Evolutionary conservation across 163 green algal genomes (phyloP), one percentile per base, ranked within the genome.

Genomic region (Coccomyxa subellipsoidea): DNA sequence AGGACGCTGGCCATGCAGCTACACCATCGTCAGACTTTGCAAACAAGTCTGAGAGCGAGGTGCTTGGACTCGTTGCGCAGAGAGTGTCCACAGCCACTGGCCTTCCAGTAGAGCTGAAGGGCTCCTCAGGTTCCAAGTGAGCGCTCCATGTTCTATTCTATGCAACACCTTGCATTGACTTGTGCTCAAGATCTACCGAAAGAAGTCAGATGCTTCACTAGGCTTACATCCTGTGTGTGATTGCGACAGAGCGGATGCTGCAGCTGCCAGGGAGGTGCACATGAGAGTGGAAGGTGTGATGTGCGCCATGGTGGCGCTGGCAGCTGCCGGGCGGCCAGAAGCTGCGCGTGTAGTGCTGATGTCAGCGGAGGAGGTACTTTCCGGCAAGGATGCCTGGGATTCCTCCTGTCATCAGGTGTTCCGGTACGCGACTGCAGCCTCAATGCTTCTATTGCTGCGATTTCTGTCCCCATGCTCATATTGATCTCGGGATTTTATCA

Each of bases 261-360:
- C 69, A 53, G 10, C 10, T 40, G n/a, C 39, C 2, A 38, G 31
- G 69, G 40, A 90, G 86, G 80, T 90, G 27, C 77, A 69, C 21
- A 40, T 86, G 38, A 27, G 78, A 54, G 69, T 81, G 12, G 54
- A 54, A 23, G 79, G 75, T 15, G 81, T 86, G 31, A 80, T 90
- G 66, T 39, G n/a, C 32, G 86, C 81, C 7, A 70, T 72, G 21
- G 76, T 90, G 12, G 84, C 82, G 34, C 54, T 90, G 0, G 54
- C 81, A n/a, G 73, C 34, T 7, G 69, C 77, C 2, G 87, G 87
- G 9, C 27, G 37, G 31, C 54, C 77, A 25, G 36, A 83, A 32
- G 80, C 87, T 0, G 76, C 87, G 54, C 80, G 81, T 4, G 78
- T 88, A 31, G 76, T 54, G 10, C 54, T 86, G 0, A 83, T 85